These are phyloP conservation scores for Ophiostoma sp. DNA, from an alignment of 2,329 filamentous ascomycete species.

Conservation along the genomic window DNA sequence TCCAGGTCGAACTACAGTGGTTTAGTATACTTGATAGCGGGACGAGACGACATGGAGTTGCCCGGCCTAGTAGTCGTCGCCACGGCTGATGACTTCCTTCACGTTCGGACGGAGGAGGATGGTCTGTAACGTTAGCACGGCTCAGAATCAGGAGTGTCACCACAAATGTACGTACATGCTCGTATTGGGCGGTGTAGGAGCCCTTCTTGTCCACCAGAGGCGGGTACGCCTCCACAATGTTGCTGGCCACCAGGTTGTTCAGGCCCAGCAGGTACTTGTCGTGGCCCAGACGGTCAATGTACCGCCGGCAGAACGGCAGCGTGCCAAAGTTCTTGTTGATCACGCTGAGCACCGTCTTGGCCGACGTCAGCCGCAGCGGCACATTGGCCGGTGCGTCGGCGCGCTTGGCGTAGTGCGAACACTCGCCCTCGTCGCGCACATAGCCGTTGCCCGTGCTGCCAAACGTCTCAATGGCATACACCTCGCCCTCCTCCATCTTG, in stretches of 20 bases:
- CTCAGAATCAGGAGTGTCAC: neutral
- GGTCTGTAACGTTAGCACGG: slow-evolving; percentile 45
- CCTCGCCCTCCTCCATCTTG: slow-evolving; percentile 97
- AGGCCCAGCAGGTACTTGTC: slow-evolving; percentile 90
- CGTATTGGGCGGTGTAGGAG: slow-evolving; percentile 88
- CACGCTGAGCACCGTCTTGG: slow-evolving; percentile 75
- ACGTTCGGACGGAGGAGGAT: slow-evolving; percentile 72
- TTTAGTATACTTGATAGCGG: too few species aligned
- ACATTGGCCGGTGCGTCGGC: slow-evolving; percentile 64
- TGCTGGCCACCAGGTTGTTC: slow-evolving; percentile 75
- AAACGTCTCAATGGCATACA: slow-evolving; percentile 94
- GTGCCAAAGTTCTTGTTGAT: slow-evolving; percentile 98
- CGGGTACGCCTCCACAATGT: slow-evolving; percentile 85
- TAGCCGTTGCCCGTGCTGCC: slow-evolving; percentile 87
- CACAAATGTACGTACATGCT: slow-evolving; percentile 65
- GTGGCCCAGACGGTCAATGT: slow-evolving; percentile 86
- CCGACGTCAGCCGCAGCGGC: slow-evolving; percentile 70
- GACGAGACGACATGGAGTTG: neutral
- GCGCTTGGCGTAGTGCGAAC: slow-evolving; percentile 79
- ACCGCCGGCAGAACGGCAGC: slow-evolving; percentile 82
- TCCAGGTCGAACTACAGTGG: too few species aligned
- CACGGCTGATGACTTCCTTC: slow-evolving; percentile 82
- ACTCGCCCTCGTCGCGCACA: slow-evolving; percentile 81
- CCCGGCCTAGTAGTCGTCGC: slow-evolving; percentile 68
- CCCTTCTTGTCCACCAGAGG: slow-evolving; percentile 89